phyloP scores from a whole-genome alignment of 345 rosid species.

The Bruguiera gymnorhiza region DNA sequence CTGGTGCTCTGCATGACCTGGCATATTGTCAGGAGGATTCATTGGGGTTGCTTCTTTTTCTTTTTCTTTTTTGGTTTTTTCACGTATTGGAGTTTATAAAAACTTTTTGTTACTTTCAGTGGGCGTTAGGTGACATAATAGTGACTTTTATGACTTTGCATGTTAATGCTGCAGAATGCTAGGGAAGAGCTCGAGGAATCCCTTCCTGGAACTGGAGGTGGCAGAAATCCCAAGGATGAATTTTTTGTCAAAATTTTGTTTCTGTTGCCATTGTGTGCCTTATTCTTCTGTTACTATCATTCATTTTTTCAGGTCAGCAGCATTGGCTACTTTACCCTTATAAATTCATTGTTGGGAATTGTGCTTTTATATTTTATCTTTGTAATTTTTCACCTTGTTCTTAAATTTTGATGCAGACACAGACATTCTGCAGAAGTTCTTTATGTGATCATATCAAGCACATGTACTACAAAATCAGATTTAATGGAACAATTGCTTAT shows the following conservation, averaged over 20 bases:
- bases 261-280: constrained; percentile 61
- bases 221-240: constrained; percentile 66
- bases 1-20: background rate
- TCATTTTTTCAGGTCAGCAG: constrained; percentile 48
- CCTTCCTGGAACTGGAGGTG: constrained; percentile 93
- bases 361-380: background rate
- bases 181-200: constrained; percentile 70
- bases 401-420: constrained; percentile 42
- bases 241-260: constrained; percentile 63
- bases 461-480: constrained; percentile 54
- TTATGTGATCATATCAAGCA: constrained; percentile 60
- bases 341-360: background rate
- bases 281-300: constrained; percentile 47
- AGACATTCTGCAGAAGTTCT: constrained; percentile 55
- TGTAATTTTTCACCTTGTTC: background rate
- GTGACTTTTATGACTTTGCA: background rate
- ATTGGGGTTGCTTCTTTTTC: background rate
- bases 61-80: background rate
- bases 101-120: background rate
- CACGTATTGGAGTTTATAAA: too few species aligned
- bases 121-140: background rate
- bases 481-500: constrained; percentile 54
- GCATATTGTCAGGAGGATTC: background rate
- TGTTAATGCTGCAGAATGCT: constrained; percentile 43
- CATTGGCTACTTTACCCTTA: constrained; percentile 8